phyloP scores from a whole-genome alignment of 257 asterid species.

The Solanum bukasovii region DNA sequence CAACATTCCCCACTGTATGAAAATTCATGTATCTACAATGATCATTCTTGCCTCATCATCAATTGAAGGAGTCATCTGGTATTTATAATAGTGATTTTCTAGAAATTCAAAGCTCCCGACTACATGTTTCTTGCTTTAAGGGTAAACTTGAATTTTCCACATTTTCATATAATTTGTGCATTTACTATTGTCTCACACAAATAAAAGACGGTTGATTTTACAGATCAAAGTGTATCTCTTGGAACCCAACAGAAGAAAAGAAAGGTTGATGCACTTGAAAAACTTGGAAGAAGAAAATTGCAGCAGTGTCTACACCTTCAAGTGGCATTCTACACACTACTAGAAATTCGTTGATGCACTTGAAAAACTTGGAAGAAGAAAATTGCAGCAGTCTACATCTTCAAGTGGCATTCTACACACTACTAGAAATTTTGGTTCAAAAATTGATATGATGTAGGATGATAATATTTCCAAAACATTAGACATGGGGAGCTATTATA shows the following conservation, averaged over 20 bases:
- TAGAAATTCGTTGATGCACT: background rate
- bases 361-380: background rate
- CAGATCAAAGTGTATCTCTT: background rate
- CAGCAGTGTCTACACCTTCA: no score
- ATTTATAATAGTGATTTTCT: background rate
- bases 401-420: background rate
- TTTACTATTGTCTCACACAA: no score
- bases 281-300: no score
- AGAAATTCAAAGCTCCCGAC: background rate
- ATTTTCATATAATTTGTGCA: background rate
- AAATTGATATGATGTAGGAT: background rate
- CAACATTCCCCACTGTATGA: constrained; percentile 16
- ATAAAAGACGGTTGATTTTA: no score
- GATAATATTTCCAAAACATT: background rate
- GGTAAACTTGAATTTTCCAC: background rate
- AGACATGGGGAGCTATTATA: no score
- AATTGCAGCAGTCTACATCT: no score
- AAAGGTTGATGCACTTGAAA: background rate
- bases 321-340: background rate
- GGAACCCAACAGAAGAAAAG: background rate
- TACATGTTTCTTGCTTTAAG: background rate
- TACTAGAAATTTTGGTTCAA: background rate
- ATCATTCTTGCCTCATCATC: background rate
- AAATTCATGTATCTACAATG: background rate
- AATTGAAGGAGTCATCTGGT: background rate